These are phyloP conservation scores for Aspergillus homomorphus DNA, from an alignment of 495 filamentous ascomycete species.

Conservation along the genomic window DNA sequence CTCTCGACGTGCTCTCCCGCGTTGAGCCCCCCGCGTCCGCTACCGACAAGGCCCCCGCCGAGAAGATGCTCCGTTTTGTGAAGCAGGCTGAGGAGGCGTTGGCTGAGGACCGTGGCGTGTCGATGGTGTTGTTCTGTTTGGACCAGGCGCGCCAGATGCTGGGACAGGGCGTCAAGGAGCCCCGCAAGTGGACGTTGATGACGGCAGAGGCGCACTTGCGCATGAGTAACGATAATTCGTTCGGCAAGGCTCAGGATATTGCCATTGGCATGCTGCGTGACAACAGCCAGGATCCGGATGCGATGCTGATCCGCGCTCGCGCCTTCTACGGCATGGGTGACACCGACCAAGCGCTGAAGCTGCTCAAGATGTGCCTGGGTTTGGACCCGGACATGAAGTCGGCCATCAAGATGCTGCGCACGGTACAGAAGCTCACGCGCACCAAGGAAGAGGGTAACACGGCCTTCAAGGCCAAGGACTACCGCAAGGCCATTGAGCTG, in stretches of 20 bases:
- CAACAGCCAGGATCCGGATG: conserved; percentile 91
- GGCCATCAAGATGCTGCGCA: conserved; percentile 76
- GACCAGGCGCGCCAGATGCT: conserved; percentile 82
- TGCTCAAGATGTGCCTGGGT: conserved; percentile 83
- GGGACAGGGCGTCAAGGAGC: conserved; percentile 67
- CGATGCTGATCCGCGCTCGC: conserved; percentile 81
- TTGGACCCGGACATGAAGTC: conserved; percentile 90
- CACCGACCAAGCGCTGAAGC: conserved; percentile 89
- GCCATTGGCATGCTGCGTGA: conserved; percentile 80
- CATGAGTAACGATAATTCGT: conserved; percentile 83
- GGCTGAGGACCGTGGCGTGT: conserved; percentile 66
- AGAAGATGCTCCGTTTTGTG: conserved; percentile 80
- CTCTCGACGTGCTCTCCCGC: conserved; percentile 69
- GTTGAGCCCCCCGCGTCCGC: conserved; percentile 67
- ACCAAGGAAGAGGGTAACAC: conserved; percentile 93
- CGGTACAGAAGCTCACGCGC: conserved; percentile 83
- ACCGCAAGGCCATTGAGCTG: conserved; percentile 73
- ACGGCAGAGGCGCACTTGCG: conserved; percentile 90
- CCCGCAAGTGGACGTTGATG: conserved; percentile 91
- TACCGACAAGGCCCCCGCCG: conserved; percentile 75
- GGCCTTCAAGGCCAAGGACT: conserved; percentile 81
- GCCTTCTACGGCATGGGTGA: conserved; percentile 89
- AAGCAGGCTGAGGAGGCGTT: conserved; percentile 75
- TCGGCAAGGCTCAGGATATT: conserved; percentile 88
- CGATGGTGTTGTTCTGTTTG: conserved; percentile 88